Conservation (phyloP, 176 grass and related monocot species). For the Poa pratensis region DNA sequence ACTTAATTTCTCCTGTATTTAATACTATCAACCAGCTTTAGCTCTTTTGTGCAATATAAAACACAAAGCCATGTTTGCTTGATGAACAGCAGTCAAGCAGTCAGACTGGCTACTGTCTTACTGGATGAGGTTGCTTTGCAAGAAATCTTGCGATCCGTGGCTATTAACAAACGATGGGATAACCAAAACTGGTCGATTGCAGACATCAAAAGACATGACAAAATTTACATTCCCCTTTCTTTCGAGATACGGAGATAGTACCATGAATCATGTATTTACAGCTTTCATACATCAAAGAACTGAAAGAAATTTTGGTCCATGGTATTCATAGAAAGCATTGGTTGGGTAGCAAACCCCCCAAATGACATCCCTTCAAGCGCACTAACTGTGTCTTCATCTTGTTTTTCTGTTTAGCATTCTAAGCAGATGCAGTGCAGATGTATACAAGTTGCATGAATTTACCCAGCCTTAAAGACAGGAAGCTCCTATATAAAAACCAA, state of each 20-base stretch:
- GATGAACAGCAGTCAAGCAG: neutral
- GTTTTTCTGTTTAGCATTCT: slow-evolving; percentile 14
- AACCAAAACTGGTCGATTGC: neutral
- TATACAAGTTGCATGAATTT: neutral
- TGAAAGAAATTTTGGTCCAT: neutral
- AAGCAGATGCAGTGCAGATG: neutral
- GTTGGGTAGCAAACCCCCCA: neutral
- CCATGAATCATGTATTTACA: slow-evolving; percentile 7
- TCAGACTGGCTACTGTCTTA: neutral
- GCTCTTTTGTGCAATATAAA: slow-evolving; percentile 4
- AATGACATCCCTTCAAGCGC: neutral
- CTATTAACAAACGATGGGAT: neutral
- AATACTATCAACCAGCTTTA: neutral
- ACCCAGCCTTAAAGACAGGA: neutral
- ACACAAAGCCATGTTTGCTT: neutral
- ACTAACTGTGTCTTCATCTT: neutral
- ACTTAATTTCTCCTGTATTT: slow-evolving; percentile 1
- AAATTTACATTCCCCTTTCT: neutral
- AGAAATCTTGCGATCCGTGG: neutral
- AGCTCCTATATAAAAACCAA: neutral
- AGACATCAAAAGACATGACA: neutral
- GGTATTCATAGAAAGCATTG: neutral
- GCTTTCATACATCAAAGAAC: neutral
- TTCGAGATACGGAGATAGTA: slow-evolving; percentile 1
- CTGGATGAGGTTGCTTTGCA: neutral